A percentile compares a stretch with the other conserved stretches of the same genome.
These are phyloP conservation scores for Zygosaccharomyces sapae DNA, from an alignment of 1,139 yeast genomes.

Conservation along the genomic window DNA sequence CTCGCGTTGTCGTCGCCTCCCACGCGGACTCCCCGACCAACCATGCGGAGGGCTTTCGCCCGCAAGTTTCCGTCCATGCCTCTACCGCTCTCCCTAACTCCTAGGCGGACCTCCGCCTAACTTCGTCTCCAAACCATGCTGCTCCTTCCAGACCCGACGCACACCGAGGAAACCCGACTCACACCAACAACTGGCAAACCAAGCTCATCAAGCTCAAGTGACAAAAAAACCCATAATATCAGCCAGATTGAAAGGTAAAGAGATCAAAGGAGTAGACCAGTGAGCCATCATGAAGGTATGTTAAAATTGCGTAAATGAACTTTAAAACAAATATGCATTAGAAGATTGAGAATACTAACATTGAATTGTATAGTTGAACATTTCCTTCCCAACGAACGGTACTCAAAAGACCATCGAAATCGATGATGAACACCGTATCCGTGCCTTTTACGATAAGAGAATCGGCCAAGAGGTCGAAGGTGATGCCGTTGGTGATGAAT, in stretches of 20 bases:
- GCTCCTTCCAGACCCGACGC: conserved; percentile 2
- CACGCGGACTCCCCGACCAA: not conserved
- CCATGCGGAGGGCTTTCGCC: not conserved
- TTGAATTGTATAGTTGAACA: conserved; percentile 65
- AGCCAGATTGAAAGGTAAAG: conserved; percentile 4
- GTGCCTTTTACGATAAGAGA: conserved; percentile 98
- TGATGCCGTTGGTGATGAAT: conserved; percentile 96
- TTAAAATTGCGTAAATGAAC: conserved; percentile 6
- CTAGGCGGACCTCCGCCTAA: not conserved
- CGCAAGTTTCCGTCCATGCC: not conserved
- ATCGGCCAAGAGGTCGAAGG: conserved; percentile 99
- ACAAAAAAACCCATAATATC: conserved; percentile 1
- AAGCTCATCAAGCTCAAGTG: conserved; percentile 7
- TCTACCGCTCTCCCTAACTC: not conserved
- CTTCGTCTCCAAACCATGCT: not conserved
- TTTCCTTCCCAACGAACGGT: conserved; percentile 99
- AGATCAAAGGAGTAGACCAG: conserved; percentile 25
- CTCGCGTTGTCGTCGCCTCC: not conserved
- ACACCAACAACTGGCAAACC: conserved; percentile 1
- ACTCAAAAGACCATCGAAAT: conserved; percentile 96
- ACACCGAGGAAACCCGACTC: not conserved
- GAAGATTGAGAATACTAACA: conserved; percentile 10
- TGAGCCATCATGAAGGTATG: conserved; percentile 38
- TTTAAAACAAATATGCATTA: not conserved
- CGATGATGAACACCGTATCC: conserved; percentile 98